Conservation (phyloP, 495 filamentous ascomycete species). For the Aspergillus nidulans region DNA sequence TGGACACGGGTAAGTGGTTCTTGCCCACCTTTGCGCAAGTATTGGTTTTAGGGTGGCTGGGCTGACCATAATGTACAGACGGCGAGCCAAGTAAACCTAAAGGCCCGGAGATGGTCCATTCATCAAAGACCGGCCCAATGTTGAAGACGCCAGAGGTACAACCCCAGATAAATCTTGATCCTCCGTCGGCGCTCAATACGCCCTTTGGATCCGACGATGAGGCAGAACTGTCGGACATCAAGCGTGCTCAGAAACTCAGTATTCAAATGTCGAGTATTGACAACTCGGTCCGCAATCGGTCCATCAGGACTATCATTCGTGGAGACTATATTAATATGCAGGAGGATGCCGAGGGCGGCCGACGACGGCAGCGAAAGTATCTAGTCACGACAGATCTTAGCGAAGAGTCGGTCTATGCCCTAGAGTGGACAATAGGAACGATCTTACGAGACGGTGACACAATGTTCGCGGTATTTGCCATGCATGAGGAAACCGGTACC, state of each 20-base stretch:
- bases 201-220: slow-evolving; percentile 85
- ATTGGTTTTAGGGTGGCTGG: background rate
- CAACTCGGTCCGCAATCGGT: slow-evolving; percentile 71
- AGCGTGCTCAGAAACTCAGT: slow-evolving; percentile 75
- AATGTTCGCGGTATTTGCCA: slow-evolving; percentile 82
- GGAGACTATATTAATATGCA: slow-evolving; percentile 74
- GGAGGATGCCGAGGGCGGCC: slow-evolving; percentile 68
- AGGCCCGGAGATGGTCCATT: slow-evolving; percentile 11
- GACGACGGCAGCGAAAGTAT: slow-evolving; percentile 75
- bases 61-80: background rate
- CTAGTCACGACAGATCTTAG: slow-evolving; percentile 89
- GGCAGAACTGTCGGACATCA: slow-evolving; percentile 76
- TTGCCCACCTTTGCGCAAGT: background rate
- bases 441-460: slow-evolving; percentile 95
- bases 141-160: slow-evolving; percentile 65
- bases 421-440: slow-evolving; percentile 96
- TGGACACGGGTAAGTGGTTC: slow-evolving; percentile 7
- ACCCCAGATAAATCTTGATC: slow-evolving; percentile 76
- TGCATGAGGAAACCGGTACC: slow-evolving; percentile 68
- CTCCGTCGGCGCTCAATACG: slow-evolving; percentile 64
- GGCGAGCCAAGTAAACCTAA: background rate
- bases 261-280: slow-evolving; percentile 73
- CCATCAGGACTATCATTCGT: slow-evolving; percentile 81
- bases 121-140: slow-evolving; percentile 20
- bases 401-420: slow-evolving; percentile 85